A percentile compares a stretch with the other conserved stretches of the same genome.
These are phyloP conservation scores for Dipteronia sinensis DNA, from an alignment of 345 rosid species.

Conservation along the genomic window DNA sequence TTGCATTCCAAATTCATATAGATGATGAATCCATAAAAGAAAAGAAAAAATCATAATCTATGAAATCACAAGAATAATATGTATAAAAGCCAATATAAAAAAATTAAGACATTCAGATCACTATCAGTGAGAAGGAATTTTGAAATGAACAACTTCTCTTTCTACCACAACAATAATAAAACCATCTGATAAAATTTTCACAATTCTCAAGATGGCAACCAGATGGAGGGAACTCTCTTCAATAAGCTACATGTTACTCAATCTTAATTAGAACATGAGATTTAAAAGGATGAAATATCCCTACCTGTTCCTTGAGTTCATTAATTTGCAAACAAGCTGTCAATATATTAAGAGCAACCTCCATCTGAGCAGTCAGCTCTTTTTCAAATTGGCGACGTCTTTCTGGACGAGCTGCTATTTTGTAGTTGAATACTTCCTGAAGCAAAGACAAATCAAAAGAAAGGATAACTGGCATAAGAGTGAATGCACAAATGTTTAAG, in stretches of 20 bases:
- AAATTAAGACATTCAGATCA: background rate
- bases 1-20: too few relatives aligned
- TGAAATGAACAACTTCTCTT: slow-evolving; percentile 7
- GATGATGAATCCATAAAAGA: too few relatives aligned
- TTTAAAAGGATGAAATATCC: slow-evolving; percentile 24
- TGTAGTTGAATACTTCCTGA: slow-evolving; percentile 93
- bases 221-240: background rate
- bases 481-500: background rate
- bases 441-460: slow-evolving; percentile 23
- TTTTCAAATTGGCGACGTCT: slow-evolving; percentile 91
- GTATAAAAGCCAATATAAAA: background rate
- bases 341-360: slow-evolving; percentile 74
- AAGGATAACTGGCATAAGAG: slow-evolving; percentile 6
- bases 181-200: background rate
- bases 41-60: too few relatives aligned
- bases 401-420: slow-evolving; percentile 99
- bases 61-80: background rate
- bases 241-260: background rate
- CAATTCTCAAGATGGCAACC: background rate
- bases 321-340: slow-evolving; percentile 74
- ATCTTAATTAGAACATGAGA: slow-evolving; percentile 3
- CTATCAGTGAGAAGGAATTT: background rate
- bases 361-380: slow-evolving; percentile 88
- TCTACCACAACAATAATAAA: background rate
- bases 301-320: slow-evolving; percentile 93